Evolutionary conservation across 2,329 filamentous ascomycete species (phyloP).

Genomic region (Clarireedia homoeocarpa): DNA sequence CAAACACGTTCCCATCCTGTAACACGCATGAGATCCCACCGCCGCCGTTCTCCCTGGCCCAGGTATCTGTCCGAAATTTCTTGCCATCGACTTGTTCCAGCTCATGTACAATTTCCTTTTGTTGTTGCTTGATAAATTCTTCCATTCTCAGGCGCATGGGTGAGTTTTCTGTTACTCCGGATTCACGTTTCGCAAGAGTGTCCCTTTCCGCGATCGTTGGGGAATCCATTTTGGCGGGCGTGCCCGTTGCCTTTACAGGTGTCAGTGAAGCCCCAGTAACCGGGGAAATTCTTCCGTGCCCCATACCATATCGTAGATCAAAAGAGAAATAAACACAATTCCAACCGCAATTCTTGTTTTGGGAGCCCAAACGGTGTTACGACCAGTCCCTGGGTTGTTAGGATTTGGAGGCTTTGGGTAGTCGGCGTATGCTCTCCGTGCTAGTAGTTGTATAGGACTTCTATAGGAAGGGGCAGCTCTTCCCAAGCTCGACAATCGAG

Average conservation of each 20-base stretch:
- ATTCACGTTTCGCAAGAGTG: slow-evolving; percentile 69
- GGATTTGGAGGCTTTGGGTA: slow-evolving; percentile 15
- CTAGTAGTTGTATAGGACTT: slow-evolving; percentile 7
- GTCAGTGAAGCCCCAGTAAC: slow-evolving; percentile 17
- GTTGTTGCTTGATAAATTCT: slow-evolving; percentile 87
- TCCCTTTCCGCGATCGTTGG: slow-evolving; percentile 80
- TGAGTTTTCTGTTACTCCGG: slow-evolving; percentile 65
- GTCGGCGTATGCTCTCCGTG: slow-evolving; percentile 20
- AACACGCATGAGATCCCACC: slow-evolving; percentile 92
- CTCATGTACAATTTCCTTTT: slow-evolving; percentile 76
- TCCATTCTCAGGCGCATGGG: slow-evolving; percentile 99
- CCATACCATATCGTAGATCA: slow-evolving; percentile 44
- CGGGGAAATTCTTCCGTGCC: neutral
- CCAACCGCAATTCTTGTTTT: slow-evolving; percentile 41
- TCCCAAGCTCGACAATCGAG: slow-evolving; percentile 9
- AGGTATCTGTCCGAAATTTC: slow-evolving; percentile 76
- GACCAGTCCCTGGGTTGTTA: slow-evolving; percentile 9
- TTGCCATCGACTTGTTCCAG: slow-evolving; percentile 78
- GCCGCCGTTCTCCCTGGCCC: slow-evolving; percentile 80
- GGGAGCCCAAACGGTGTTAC: slow-evolving; percentile 32
- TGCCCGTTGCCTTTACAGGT: slow-evolving; percentile 25
- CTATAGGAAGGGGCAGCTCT: neutral
- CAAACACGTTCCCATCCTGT: slow-evolving; percentile 93
- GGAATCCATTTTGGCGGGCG: slow-evolving; percentile 43
- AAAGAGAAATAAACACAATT: slow-evolving; percentile 38